Evolutionary conservation across 805 yeast genomes (phyloP).

Genomic region (Metschnikowia shivogae): DNA sequence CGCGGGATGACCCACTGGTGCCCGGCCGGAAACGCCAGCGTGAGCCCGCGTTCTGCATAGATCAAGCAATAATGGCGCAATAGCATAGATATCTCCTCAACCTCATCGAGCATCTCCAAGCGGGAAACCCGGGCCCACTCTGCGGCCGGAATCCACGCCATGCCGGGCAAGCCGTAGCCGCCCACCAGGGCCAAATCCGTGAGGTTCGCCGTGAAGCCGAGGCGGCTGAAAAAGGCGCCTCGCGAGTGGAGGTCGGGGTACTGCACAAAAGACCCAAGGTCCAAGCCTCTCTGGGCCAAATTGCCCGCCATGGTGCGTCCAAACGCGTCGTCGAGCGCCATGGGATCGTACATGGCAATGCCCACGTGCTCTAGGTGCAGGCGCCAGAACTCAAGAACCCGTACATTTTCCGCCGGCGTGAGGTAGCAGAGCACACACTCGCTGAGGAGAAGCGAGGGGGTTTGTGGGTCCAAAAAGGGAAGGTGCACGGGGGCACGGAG

Average conservation of each 20-base stretch:
- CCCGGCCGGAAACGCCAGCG: constrained; percentile 2
- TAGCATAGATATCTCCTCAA: constrained; percentile 64
- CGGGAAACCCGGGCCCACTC: constrained; percentile 44
- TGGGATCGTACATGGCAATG: constrained; percentile 64
- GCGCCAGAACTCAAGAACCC: constrained; percentile 44
- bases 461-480: constrained; percentile 23
- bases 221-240: constrained; percentile 18
- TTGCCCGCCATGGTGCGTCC: constrained; percentile 67
- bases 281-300: constrained; percentile 56
- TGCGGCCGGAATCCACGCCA: constrained; percentile 39
- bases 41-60: constrained; percentile 12
- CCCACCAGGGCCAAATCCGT: constrained; percentile 46
- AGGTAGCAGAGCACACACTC: constrained; percentile 78
- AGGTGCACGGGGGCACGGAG: constrained; percentile 35
- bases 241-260: constrained; percentile 44
- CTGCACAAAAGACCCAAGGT: constrained; percentile 51
- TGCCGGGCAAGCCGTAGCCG: constrained; percentile 26
- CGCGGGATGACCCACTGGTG: constrained; percentile 2
- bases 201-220: constrained; percentile 31
- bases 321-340: constrained; percentile 57
- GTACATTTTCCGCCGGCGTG: constrained; percentile 44
- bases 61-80: constrained; percentile 56
- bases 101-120: constrained; percentile 68
- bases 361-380: constrained; percentile 23
- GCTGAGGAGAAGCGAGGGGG: constrained; percentile 61